Conservation (phyloP, 805 yeast species). For the Kazachstania psychrophila region DNA sequence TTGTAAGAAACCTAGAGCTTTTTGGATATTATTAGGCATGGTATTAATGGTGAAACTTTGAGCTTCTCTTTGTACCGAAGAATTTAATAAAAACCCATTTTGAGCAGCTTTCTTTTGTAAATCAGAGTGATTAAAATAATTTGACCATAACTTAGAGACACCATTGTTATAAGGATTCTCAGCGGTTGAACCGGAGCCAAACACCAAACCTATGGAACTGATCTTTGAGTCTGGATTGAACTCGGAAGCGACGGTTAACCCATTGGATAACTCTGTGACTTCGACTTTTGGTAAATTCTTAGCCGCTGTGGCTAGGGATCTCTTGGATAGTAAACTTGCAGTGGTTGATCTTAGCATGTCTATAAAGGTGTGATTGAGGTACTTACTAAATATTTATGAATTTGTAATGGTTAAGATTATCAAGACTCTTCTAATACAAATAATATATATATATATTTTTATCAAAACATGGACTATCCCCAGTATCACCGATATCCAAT, state of each 20-base stretch:
- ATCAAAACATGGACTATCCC: neutral
- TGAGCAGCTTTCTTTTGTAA: slow-evolving; percentile 28
- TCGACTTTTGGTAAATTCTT: slow-evolving; percentile 46
- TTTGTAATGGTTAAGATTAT: too few species aligned
- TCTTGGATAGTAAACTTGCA: neutral
- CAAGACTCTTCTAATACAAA: too few species aligned
- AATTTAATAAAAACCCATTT: slow-evolving; percentile 48
- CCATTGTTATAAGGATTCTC: slow-evolving; percentile 80
- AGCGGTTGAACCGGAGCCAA: slow-evolving; percentile 70
- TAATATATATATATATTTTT: too few species aligned
- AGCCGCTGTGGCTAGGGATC: slow-evolving; percentile 4
- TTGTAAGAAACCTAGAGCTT: slow-evolving; percentile 47
- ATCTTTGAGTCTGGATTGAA: slow-evolving; percentile 39
- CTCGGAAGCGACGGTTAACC: slow-evolving; percentile 66
- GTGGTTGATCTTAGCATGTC: slow-evolving; percentile 18
- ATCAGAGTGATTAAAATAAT: slow-evolving; percentile 33
- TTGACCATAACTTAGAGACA: slow-evolving; percentile 56
- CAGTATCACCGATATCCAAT: neutral
- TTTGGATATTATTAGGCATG: slow-evolving; percentile 40
- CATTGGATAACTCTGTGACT: slow-evolving; percentile 64
- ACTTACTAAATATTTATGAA: too few species aligned
- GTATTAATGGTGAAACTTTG: slow-evolving; percentile 51
- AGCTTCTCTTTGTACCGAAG: slow-evolving; percentile 52
- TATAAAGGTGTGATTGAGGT: too few species aligned
- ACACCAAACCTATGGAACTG: slow-evolving; percentile 59